Percentiles rank a stretch among this genome's conserved stretches.
These are phyloP conservation scores for Tolypocladium inflatum DNA, from an alignment of 2,329 filamentous ascomycete genomes.

Conservation along the genomic window DNA sequence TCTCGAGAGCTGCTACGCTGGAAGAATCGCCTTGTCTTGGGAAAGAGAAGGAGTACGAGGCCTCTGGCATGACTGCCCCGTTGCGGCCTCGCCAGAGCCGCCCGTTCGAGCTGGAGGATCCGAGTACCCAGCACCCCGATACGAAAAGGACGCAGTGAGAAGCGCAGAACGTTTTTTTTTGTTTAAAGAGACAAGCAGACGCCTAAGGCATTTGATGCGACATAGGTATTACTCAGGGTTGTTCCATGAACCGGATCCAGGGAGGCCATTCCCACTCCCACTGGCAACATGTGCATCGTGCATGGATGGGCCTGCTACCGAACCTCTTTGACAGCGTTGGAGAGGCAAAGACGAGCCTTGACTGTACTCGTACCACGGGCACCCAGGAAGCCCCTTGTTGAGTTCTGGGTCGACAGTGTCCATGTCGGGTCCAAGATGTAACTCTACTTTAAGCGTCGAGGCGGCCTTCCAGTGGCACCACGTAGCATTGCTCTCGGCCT, in stretches of 20 bases:
- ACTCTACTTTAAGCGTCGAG: not conserved
- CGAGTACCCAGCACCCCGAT: not conserved
- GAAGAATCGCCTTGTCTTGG: not conserved
- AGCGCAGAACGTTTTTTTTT: no score
- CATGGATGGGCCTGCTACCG: not conserved
- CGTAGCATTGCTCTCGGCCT: no score
- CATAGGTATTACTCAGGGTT: no score
- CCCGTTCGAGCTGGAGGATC: not conserved
- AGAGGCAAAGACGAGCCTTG: not conserved
- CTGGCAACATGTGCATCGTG: not conserved
- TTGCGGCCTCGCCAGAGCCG: not conserved
- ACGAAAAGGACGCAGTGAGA: not conserved
- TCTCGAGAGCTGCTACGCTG: not conserved
- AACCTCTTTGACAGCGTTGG: not conserved
- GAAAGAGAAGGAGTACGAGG: not conserved
- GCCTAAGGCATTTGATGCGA: not conserved
- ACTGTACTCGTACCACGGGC: not conserved
- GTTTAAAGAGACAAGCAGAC: no score
- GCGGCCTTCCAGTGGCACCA: no score
- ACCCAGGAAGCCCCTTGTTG: not conserved
- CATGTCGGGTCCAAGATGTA: not conserved
- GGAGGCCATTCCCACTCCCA: not conserved
- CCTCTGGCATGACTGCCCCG: not conserved
- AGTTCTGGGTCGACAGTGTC: not conserved
- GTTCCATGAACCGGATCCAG: not conserved